Base-by-base conservation (phyloP, 202 grass and related monocot species). In the Alloteropsis angusta region DNA sequence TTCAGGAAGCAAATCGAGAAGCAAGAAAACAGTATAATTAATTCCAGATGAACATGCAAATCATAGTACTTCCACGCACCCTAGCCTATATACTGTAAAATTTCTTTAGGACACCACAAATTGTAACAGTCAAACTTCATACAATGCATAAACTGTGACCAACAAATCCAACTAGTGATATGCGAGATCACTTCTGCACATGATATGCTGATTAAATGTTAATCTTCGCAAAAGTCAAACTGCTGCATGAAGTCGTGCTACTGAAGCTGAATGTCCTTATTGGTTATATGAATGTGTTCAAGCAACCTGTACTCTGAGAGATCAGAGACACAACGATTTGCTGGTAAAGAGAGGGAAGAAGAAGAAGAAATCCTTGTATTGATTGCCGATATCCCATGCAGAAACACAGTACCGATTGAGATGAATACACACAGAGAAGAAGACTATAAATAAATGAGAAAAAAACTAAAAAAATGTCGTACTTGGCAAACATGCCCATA, bases 371-470 rank as follows among this genome's bases (percentile, higher is more conserved):
- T 68, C 72, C 60, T 69, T 82, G 67, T 82, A 79, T 85, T 78
- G 83, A 85, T 66, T 36, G 14, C 35, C 30, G 57, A 68, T 56
- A 76, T 81, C 45, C 13, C 55, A 77, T 72, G 58, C 77, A 65
- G 22, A 72, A 23, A 79, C 74, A 84, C 28, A 50, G 22, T 65
- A 84, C 74, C 68, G 22, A 35, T 60, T 41, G 39, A 65, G 57
- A 36, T 68, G 32, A 65, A 54, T 72, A 64, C 87, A 78, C 78
- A 73, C 13, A 73, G 26, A 52, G 22, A 75, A 60, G 49, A 55
- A 71, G 42, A 65, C 86, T 85, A 85, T 79, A 78, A 82, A 81
- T 85, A 66, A 75, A 85, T n/a, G n/a, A 42, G 43, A 42, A 4
- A 49, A 48, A 77, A 74, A 46, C 82, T 73, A 74, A 67, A 71